Evolutionary conservation across 768 basidiomycete species (phyloP).

Genomic region (Porphyrellus cyaneotinctus): DNA sequence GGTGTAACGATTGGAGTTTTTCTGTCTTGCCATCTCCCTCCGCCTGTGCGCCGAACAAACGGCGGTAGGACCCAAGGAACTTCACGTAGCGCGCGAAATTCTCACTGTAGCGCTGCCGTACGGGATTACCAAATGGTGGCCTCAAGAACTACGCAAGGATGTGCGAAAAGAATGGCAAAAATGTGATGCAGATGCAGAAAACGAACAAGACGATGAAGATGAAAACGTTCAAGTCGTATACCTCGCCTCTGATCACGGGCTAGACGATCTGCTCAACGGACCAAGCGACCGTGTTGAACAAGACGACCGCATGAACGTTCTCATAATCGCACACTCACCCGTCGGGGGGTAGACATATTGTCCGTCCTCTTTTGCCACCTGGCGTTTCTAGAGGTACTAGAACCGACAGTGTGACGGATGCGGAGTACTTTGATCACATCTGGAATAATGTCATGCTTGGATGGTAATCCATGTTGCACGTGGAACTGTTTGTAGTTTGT

Average conservation of each 20-base stretch:
- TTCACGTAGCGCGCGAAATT: conserved; percentile 42
- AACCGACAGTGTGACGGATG: neutral
- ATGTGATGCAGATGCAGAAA: too few species aligned
- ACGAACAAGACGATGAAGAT: neutral
- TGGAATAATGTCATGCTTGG: conserved; percentile 3
- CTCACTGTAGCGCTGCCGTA: conserved; percentile 39
- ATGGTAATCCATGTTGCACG: neutral
- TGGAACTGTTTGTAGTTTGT: neutral
- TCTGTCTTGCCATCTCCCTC: neutral
- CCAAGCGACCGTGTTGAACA: neutral
- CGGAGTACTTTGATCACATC: neutral
- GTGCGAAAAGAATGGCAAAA: neutral
- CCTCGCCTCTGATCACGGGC: conserved; percentile 2
- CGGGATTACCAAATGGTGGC: conserved; percentile 1
- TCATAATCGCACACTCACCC: conserved; percentile 12
- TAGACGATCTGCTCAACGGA: neutral
- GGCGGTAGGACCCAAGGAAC: conserved; percentile 31
- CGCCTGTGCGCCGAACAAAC: conserved; percentile 3
- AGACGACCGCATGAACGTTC: neutral
- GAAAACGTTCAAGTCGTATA: neutral
- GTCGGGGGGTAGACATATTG: conserved; percentile 9
- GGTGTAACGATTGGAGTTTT: neutral
- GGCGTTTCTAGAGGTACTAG: conserved; percentile 6
- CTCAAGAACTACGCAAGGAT: neutral
- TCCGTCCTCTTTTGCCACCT: conserved; percentile 14